Base-by-base conservation (phyloP, 371 early-diverging fungal genomes). In the Apophysomyces ossiformis region DNA sequence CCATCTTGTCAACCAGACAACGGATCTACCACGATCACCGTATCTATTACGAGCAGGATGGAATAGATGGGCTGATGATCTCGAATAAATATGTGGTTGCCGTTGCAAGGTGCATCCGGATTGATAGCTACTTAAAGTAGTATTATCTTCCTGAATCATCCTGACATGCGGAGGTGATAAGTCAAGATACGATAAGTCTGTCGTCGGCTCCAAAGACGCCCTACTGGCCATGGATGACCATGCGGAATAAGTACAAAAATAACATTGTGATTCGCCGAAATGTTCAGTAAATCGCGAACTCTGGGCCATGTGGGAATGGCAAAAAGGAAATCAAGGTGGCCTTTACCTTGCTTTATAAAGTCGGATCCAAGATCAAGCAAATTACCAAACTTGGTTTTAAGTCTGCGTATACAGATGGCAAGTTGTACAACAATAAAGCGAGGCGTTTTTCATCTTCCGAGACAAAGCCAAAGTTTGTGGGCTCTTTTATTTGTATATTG, bases 351-450 rank as follows among this genome's bases (percentile, higher is more conserved):
- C 54, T 50, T 26, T 50, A 50, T 50, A 50, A 50, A 50, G 54
- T 26, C 7, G n/a, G 54, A 21, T 50, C 21, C 16, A 21, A 50
- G 54, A 50, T 50, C 54, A 50, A 50, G 54, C 54, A 50, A 50
- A 50, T 50, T 50, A 50, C 54, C 54, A 50, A 50, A 50, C 46
- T 45, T 7, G 13, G 46, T 18, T 6, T 45, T 26, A 26, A 1
- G 32, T 26, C 32, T 41, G 21, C 21, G 54, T 50, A 26, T n/a
- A 50, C 21, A 7, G 54, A n/a, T 50, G 21, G 18, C 32, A 26
- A 21, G 9, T 50, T 50, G 54, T 50, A 50, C 54, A 50, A 50
- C 54, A 50, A 50, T 50, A 50, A 50, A 26, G 21, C 54, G 21
- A 50, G 54, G 54, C 16, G 7, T 9, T 50, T 50, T 50, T 50